These are phyloP conservation scores for Tetrahymena thermophila DNA, from an alignment of 73 alveolate species.

Conservation along the genomic window DNA sequence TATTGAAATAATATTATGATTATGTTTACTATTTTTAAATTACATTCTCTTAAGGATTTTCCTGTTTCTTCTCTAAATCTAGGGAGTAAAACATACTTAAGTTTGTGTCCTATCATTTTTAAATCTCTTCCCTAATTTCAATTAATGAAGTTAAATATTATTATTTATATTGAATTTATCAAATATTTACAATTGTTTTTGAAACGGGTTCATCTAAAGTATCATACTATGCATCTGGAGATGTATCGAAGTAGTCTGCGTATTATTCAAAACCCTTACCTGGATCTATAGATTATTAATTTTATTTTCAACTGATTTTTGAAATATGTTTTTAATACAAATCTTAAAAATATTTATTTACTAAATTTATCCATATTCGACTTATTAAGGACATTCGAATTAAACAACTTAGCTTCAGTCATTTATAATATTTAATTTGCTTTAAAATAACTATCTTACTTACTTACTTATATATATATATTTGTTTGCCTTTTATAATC, in stretches of 20 bases:
- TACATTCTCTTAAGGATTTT: conserved; percentile 83
- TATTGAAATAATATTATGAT: background rate
- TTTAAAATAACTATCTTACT: too few species aligned
- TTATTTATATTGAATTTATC: background rate
- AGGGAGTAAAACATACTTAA: conserved; percentile 79
- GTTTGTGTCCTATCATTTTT: conserved; percentile 80
- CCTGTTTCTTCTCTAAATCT: conserved; percentile 57
- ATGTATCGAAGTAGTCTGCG: background rate
- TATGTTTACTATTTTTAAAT: background rate
- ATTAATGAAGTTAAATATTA: background rate
- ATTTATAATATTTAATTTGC: background rate
- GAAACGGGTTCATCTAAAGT: background rate
- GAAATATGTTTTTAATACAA: background rate
- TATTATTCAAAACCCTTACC: background rate
- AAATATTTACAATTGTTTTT: background rate
- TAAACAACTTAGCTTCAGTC: background rate
- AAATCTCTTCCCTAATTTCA: conserved; percentile 74
- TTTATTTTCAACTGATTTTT: background rate
- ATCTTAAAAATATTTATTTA: background rate
- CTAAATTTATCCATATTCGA: background rate
- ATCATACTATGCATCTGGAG: background rate
- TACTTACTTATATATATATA: too few species aligned
- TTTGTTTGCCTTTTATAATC: background rate
- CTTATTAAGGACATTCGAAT: background rate
- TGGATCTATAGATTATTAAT: background rate